Base-by-base conservation (phyloP, 164 flowering plant genomes). In the Vitis rupestris region DNA sequence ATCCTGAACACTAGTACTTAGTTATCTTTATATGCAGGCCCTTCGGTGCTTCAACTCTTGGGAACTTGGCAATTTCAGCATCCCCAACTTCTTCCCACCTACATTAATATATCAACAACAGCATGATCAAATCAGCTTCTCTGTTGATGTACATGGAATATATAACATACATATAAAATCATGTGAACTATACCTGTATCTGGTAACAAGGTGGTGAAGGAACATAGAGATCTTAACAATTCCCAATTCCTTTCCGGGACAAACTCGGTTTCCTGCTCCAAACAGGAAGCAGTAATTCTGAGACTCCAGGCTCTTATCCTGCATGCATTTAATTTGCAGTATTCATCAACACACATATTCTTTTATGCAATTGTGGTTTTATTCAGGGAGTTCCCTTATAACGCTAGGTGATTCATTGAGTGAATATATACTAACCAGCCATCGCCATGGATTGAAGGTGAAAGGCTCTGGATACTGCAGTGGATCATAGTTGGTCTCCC, bases 1-100 rank as follows among this genome's bases (percentile, higher is more conserved):
- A 23, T 23, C 27, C 27, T 23, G 27, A 23, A 23, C 0, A 65
- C 37, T 65, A 52, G 11, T 31, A 65, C 27, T 23, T 27, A 16
- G 78, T 74, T 10, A 87, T 80, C 70, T 73, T 82, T 9, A 84
- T 67, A 51, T 75, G 84, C n/a, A 86, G 65, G 8, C 90, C 90
- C 57, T 88, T 84, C 59, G 87, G 92, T 61, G 90, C 92, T 80
- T 70, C 77, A 62, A 88, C 92, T 83, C 92, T 83, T 11, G 92
- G 92, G 50, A 88, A 88, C 50, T 80, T 79, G 51, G 72, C 37
- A n/a, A 86, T n/a, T 72, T 75, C 63, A n/a, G 77, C 75, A 67
- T 75, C 83, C 9, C 81, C 88, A 58, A 82, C 78, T 78, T 84
- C 86, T 72, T 86, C 87, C 90, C 90, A 86, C 60, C 90, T 88